Evolutionary conservation across 2,329 filamentous ascomycete species (phyloP), one percentile per base, ranked within the genome.

Genomic region (Westerdykella sp.): DNA sequence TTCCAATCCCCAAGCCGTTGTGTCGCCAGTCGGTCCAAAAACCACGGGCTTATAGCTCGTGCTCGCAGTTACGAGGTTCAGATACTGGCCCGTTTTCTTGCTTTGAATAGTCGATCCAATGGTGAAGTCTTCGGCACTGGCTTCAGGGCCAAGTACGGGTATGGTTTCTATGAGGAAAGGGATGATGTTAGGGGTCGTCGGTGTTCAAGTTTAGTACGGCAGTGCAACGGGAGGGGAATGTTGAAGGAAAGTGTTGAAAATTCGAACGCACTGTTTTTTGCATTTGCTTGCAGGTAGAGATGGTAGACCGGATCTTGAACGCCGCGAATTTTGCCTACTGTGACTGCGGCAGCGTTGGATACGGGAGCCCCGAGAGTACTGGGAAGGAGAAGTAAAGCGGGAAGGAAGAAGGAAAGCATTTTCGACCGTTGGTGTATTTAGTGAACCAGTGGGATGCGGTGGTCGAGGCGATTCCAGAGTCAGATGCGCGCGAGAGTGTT

Each of bases 1-100:
- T 48, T 71, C 69, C 42, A 78, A 62, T 3, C 68, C 73, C 76
- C 76, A 79, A 2, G 68, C 73, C 14, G 69, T 73, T 6, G 71
- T 75, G 7, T 55, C 61, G 5, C 67, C 63, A 15, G 63, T 62
- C 11, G 61, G 55, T 18, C 64, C 66, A 48, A 78, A 74, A 5
- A 63, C 67, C 25, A 78, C 61, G n/a, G 72, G 71, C 60, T 77
- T 76, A 60, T 77, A 78, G 37, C 71, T 75, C 22, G 72, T 73
- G 39, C 55, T 63, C 40, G 70, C 69, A 21, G 54, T 62, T 32
- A 66, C 65, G 25, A 78, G 69, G 50, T 76, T 76, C 37, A 78
- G 63, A 52, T 71, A 78, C 41, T 65, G 46, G 44, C 63, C 69
- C 25, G 72, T 72, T 49, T 74, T 76, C 47, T 67, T 67, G 53